Conservation (phyloP, 805 yeast genomes). For the Brettanomyces bruxellensis region DNA sequence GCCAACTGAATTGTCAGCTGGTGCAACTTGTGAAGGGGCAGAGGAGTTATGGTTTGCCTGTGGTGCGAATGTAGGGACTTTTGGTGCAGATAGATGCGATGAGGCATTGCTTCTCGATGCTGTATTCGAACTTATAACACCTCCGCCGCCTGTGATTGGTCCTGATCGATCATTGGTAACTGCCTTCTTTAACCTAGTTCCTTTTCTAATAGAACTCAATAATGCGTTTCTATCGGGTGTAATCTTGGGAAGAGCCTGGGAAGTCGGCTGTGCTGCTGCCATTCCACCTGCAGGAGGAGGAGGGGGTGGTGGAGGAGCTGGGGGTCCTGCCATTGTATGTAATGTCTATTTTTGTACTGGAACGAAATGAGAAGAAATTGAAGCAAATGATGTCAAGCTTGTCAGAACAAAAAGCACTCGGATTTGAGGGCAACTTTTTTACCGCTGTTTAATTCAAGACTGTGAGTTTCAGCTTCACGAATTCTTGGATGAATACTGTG, state of each 20-base stretch:
- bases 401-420: too few relatives aligned
- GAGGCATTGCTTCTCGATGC: conserved; percentile 11
- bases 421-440: too few relatives aligned
- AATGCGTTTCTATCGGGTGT: conserved; percentile 43
- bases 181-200: conserved; percentile 50
- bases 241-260: conserved; percentile 18
- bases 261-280: conserved; percentile 6
- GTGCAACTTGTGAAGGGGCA: conserved; percentile 4
- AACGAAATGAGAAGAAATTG: neutral
- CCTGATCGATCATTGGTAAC: conserved; percentile 60
- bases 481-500: too few relatives aligned
- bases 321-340: conserved; percentile 35
- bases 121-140: conserved; percentile 21
- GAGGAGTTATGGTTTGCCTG: conserved; percentile 1
- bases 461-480: too few relatives aligned
- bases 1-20: conserved; percentile 20
- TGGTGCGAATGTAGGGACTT: conserved; percentile 17
- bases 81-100: conserved; percentile 6
- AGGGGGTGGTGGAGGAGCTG: conserved; percentile 48
- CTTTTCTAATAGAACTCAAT: conserved; percentile 77
- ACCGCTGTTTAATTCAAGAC: too few relatives aligned
- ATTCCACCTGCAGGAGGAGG: conserved; percentile 32
- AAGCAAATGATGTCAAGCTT: too few relatives aligned
- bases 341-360: neutral
- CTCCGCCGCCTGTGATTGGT: conserved; percentile 27